These are phyloP conservation scores for Aspergillus proliferans DNA, from an alignment of 2,329 filamentous ascomycete genomes.

Conservation along the genomic window DNA sequence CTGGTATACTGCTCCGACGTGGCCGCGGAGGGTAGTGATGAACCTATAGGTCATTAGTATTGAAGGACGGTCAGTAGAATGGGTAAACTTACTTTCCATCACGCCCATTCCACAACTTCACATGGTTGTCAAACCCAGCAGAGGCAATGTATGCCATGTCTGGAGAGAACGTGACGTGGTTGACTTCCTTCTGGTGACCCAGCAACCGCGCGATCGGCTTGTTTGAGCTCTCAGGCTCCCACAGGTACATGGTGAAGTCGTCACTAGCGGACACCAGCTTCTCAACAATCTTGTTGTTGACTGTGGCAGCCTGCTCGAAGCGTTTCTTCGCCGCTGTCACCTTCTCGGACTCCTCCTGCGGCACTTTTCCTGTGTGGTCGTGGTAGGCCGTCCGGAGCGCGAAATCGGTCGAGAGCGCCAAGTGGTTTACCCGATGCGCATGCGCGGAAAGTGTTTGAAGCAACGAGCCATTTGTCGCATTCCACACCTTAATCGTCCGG, in stretches of 20 bases:
- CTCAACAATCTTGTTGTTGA: conserved; percentile 72
- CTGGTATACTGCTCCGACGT: conserved; percentile 88
- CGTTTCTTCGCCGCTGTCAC: conserved; percentile 68
- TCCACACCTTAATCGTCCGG: conserved; percentile 89
- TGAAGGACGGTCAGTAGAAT: conserved; percentile 6
- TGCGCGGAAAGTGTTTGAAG: conserved; percentile 74
- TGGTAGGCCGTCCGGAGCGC: conserved; percentile 78
- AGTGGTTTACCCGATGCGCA: conserved; percentile 91
- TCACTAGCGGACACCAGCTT: conserved; percentile 84
- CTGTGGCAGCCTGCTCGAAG: conserved; percentile 76
- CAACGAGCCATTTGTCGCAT: conserved; percentile 69
- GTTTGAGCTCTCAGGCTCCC: conserved; percentile 70
- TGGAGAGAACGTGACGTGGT: conserved; percentile 89
- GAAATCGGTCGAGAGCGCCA: conserved; percentile 89
- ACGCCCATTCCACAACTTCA: conserved; percentile 81
- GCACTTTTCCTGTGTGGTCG: conserved; percentile 70
- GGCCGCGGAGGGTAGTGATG: conserved; percentile 78
- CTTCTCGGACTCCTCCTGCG: conserved; percentile 63
- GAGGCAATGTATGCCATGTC: conserved; percentile 84
- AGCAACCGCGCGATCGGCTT: conserved; percentile 83
- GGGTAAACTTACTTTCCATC: conserved; percentile 50
- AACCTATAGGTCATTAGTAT: conserved; percentile 50
- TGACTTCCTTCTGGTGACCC: conserved; percentile 96
- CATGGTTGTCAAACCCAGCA: conserved; percentile 87
- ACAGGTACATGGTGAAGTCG: conserved; percentile 94